A percentile compares a stretch with the other conserved stretches of the same genome.
phyloP scores from a whole-genome alignment of 495 filamentous ascomycete species.

The Xylaria curta region DNA sequence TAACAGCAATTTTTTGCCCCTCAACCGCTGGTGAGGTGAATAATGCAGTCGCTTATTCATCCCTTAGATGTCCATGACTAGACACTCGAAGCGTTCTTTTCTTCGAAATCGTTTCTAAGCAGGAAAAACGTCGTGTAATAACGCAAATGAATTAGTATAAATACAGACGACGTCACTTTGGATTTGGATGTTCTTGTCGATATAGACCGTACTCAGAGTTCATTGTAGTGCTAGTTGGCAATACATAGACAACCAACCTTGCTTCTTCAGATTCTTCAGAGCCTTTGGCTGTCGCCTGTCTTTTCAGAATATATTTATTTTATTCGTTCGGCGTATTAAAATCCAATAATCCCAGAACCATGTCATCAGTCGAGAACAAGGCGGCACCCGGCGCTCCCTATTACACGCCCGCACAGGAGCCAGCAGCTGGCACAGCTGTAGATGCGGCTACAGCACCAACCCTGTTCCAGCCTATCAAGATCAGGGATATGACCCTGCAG shows the following conservation, averaged over 20 bases:
- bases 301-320: not conserved
- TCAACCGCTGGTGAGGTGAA: not conserved
- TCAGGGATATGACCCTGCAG: conserved; percentile 71
- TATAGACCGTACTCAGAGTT: not conserved
- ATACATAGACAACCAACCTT: not conserved
- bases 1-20: not conserved
- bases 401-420: conserved; percentile 65
- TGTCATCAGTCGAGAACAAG: conserved; percentile 36
- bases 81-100: not conserved
- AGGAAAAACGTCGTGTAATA: not conserved
- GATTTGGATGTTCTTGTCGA: not conserved
- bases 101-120: not conserved
- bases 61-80: conserved; percentile 3
- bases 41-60: conserved; percentile 3
- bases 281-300: not conserved
- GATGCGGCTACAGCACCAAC: conserved; percentile 59
- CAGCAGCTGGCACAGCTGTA: conserved; percentile 60
- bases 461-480: conserved; percentile 68
- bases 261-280: not conserved
- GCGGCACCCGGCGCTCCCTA: conserved; percentile 52
- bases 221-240: not conserved
- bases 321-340: not conserved
- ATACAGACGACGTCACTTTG: not conserved
- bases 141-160: not conserved
- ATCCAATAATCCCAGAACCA: conserved; percentile 6